Evolutionary conservation across 1,139 yeast genomes (phyloP), one percentile per base, ranked within the genome.

Genomic region (Pichia terricola): DNA sequence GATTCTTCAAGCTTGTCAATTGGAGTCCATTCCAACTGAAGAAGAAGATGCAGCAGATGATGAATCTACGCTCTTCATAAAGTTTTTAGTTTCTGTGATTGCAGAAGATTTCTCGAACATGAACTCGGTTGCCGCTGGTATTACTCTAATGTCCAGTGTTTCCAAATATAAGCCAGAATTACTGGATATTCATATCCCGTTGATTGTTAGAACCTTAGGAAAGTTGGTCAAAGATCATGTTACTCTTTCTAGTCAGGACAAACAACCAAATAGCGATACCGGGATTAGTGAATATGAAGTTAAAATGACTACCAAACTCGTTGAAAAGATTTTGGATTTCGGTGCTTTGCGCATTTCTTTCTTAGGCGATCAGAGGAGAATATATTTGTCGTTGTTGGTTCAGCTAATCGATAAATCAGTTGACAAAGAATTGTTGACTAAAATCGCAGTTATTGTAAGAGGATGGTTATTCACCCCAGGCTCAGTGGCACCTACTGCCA

Each of bases 401-500:
- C 95, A 91, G 55, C 70, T 91, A 51, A 85, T 91, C 52, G 98
- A 94, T 56, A 74, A 95, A 40, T 86, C 96, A 1, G 72, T 81
- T 47, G 96, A 89, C 56, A 79, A 79, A 49, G 77, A 74, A 26
- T 75, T 94, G 7, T 69, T 91, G 50, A 78, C 77, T 50, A 83
- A 83, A 58, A 84, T 91, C 43, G 79, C 91, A 37, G 73, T 74
- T 37, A 80, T 89, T 50, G 91, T 91, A 1, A 77, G 89, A 55
- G 74, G 73, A 22, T 94, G 98, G 97, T 94, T 89, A 0, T 88
- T 94, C 57, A 78, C 88, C 47, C 95, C 88, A 52, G 72, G 86
- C 35, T 43, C 54, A n/a, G 89, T 89, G 68, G 41, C 34, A 25
- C 98, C 98, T 2, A 88, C 98, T 0, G 81, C 86, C 4, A 94